These are phyloP conservation scores for Rugosomyces carneus DNA, from an alignment of 1,284 basidiomycete genomes.

Conservation along the genomic window DNA sequence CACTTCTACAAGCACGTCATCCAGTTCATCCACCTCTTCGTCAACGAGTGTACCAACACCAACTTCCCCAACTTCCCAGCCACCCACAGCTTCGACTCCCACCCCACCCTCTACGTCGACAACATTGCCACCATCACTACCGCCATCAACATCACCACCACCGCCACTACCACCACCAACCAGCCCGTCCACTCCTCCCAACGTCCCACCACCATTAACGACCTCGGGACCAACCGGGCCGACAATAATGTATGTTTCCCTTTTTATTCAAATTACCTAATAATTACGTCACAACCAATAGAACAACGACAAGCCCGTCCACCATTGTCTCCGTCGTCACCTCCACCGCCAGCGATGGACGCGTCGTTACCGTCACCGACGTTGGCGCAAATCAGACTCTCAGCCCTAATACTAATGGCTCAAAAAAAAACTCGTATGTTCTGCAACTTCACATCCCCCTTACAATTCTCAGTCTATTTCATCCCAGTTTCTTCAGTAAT, in stretches of 20 bases:
- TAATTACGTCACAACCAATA: too few species aligned
- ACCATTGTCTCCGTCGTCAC: constrained; percentile 51
- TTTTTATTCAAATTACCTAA: too few species aligned
- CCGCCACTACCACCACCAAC: constrained; percentile 10
- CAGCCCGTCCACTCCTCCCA: too few species aligned
- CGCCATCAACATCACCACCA: constrained; percentile 8
- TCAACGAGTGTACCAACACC: too few species aligned
- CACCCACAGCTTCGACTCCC: too few species aligned
- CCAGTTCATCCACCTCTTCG: constrained; percentile 12
- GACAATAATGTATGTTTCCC: too few species aligned
- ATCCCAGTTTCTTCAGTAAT: constrained; percentile 61
- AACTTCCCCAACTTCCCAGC: not conserved
- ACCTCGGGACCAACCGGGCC: too few species aligned
- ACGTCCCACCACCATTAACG: too few species aligned
- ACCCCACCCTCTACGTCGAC: constrained; percentile 13
- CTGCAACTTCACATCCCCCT: constrained; percentile 3
- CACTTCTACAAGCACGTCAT: constrained; percentile 14
- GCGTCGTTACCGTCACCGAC: constrained; percentile 50
- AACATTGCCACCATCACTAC: constrained; percentile 9
- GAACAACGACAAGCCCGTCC: too few species aligned
- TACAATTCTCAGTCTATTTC: not conserved
- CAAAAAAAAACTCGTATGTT: constrained; percentile 43
- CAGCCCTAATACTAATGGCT: constrained; percentile 36
- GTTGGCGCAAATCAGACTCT: constrained; percentile 62
- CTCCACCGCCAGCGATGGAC: constrained; percentile 48